Conservation (phyloP, 2,329 filamentous ascomycete genomes). For the Thermoascus crustaceus region DNA sequence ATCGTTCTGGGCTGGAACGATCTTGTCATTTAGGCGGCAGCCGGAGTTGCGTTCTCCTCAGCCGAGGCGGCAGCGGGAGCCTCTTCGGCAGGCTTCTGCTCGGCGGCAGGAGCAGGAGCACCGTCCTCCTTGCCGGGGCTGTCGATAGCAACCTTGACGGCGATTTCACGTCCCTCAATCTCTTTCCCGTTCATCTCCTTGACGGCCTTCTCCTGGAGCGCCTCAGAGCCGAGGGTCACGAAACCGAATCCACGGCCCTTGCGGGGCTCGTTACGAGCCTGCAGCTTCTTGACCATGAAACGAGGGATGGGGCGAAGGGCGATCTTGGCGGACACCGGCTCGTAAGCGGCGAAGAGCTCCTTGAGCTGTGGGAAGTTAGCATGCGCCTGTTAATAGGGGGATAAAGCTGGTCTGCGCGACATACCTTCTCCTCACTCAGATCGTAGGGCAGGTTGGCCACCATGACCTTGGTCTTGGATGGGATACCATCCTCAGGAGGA, state of each 20-base stretch:
- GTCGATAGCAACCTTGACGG: conserved; percentile 99
- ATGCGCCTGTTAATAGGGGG: too few relatives aligned
- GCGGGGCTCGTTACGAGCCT: conserved; percentile 93
- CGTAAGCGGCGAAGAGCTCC: conserved; percentile 89
- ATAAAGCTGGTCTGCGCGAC: too few relatives aligned
- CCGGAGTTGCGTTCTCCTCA: conserved; percentile 35
- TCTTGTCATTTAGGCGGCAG: conserved; percentile 27
- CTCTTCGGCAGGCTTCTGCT: conserved; percentile 14
- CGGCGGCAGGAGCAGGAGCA: conserved; percentile 21
- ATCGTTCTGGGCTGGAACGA: conserved; percentile 15
- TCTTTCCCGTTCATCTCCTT: conserved; percentile 99
- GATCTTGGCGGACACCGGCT: conserved; percentile 93
- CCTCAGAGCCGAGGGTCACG: conserved; percentile 90
- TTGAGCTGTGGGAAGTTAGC: conserved; percentile 61
- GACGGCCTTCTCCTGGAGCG: conserved; percentile 95
- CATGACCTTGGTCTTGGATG: conserved; percentile 99
- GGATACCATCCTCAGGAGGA: conserved; percentile 91
- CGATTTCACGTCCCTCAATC: conserved; percentile 96
- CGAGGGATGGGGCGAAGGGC: conserved; percentile 95
- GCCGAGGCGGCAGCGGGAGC: conserved; percentile 31
- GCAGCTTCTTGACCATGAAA: conserved; percentile 99
- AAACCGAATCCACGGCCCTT: conserved; percentile 99
- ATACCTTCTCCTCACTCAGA: conserved; percentile 91
- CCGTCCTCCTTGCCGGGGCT: conserved; percentile 98
- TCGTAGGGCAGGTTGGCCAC: conserved; percentile 98